Evolutionary conservation across 169 alveolate species (phyloP).

Genomic region (Plasmodium fragile): DNA sequence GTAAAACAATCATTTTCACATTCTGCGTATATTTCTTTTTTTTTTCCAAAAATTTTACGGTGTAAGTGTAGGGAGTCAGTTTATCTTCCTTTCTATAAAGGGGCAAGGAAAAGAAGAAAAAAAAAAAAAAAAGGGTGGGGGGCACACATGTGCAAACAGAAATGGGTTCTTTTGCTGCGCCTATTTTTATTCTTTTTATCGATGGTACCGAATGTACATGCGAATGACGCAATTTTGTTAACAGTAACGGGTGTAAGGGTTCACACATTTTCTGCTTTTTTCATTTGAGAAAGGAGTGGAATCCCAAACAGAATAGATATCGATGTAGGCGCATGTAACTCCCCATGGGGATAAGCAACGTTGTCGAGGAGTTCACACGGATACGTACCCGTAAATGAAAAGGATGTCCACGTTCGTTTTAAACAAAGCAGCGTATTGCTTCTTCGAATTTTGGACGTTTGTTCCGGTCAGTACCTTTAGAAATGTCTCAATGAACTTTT

Average conservation of each 20-base stretch:
- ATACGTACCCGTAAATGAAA: conserved; percentile 61
- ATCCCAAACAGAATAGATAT: neutral
- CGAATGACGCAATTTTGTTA: neutral
- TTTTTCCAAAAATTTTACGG: conserved; percentile 61
- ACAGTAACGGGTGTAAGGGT: neutral
- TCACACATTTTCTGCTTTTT: neutral
- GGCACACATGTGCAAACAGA: neutral
- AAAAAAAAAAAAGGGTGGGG: neutral
- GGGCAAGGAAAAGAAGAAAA: neutral
- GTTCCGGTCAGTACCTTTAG: conserved; percentile 53
- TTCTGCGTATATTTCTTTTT: conserved; percentile 26
- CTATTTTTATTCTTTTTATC: neutral
- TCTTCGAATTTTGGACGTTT: conserved; percentile 64
- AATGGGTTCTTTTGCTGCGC: neutral
- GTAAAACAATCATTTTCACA: conserved; percentile 60
- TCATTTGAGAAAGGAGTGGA: neutral
- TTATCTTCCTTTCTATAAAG: conserved; percentile 34
- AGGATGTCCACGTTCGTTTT: conserved; percentile 58
- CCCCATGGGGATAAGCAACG: neutral
- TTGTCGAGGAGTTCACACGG: neutral
- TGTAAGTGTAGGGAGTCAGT: conserved; percentile 40
- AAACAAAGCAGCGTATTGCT: conserved; percentile 46
- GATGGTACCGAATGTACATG: neutral
- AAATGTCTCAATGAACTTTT: conserved; percentile 68
- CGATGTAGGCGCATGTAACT: neutral